phyloP scores from a whole-genome alignment of 2,329 filamentous ascomycete species.

The Dactylellina parvicollis region DNA sequence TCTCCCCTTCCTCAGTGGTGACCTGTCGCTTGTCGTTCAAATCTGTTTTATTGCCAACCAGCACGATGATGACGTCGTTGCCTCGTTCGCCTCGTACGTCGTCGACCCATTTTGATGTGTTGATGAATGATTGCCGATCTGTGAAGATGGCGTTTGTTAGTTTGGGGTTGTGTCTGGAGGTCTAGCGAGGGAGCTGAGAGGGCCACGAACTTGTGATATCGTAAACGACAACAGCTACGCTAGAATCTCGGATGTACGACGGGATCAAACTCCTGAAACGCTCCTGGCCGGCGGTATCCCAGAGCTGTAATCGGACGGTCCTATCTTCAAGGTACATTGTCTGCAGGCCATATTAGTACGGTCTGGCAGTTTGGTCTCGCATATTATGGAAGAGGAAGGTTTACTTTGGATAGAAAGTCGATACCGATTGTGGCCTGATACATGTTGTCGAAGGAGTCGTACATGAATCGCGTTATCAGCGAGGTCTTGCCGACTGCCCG shows the following conservation, averaged over 20 bases:
- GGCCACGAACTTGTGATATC: conserved; percentile 82
- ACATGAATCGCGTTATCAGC: conserved; percentile 99
- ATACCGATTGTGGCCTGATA: conserved; percentile 99
- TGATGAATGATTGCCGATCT: conserved; percentile 96
- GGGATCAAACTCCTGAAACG: conserved; percentile 96
- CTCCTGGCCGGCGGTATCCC: conserved; percentile 98
- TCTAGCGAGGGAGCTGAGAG: background rate
- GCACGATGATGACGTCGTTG: conserved; percentile 97
- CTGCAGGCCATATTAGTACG: conserved; percentile 63
- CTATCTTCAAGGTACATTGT: conserved; percentile 99
- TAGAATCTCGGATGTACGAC: conserved; percentile 97
- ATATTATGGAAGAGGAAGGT: conserved; percentile 50
- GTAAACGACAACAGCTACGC: conserved; percentile 97
- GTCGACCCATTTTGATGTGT: conserved; percentile 99
- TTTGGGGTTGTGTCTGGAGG: conserved; percentile 11
- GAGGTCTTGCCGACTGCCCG: conserved; percentile 94
- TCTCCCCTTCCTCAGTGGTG: conserved; percentile 93
- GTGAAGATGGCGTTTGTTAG: conserved; percentile 29
- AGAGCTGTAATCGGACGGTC: conserved; percentile 94
- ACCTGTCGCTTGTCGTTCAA: conserved; percentile 98
- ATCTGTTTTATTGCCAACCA: conserved; percentile 99
- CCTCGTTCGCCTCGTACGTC: conserved; percentile 95
- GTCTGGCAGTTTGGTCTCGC: conserved; percentile 3
- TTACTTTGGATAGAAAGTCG: conserved; percentile 97
- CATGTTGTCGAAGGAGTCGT: conserved; percentile 99